Percentiles rank a stretch among this genome's conserved stretches.
Evolutionary conservation across 169 alveolate species (phyloP).

Genomic region (Hepatocystis sp.): DNA sequence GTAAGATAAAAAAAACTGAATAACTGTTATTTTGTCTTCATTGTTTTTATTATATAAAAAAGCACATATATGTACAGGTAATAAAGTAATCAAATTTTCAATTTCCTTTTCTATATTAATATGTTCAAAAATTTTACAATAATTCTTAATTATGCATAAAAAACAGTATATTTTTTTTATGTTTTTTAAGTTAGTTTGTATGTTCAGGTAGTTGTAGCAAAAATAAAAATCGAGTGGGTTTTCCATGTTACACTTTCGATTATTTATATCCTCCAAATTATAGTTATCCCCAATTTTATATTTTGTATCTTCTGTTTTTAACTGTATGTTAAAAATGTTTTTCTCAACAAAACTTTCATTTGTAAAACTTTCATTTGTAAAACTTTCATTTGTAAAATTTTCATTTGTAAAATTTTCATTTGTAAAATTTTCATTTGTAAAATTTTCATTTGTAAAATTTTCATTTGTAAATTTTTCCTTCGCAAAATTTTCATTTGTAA

Average conservation of each 20-base stretch:
- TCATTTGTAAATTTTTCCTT: too few species aligned
- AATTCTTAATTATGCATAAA: slow-evolving; percentile 26
- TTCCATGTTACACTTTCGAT: neutral
- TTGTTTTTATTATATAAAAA: slow-evolving; percentile 37
- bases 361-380: too few species aligned
- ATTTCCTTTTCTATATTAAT: slow-evolving; percentile 12
- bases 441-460: too few species aligned
- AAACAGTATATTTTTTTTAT: slow-evolving; percentile 30
- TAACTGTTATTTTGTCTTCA: slow-evolving; percentile 38
- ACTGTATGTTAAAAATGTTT: too few species aligned
- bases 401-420: too few species aligned
- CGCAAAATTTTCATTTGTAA: too few species aligned
- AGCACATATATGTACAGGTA: slow-evolving; percentile 57
- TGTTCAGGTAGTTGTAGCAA: slow-evolving; percentile 18
- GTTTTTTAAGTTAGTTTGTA: neutral
- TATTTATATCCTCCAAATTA: slow-evolving; percentile 1
- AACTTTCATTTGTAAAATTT: too few species aligned
- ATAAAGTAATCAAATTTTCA: slow-evolving; percentile 18
- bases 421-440: too few species aligned
- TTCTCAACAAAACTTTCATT: too few species aligned
- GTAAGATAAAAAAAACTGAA: slow-evolving; percentile 37
- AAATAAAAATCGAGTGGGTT: slow-evolving; percentile 26
- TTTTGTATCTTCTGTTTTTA: too few species aligned
- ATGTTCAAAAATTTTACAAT: slow-evolving; percentile 22
- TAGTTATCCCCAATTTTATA: too few species aligned